phyloP scores from a whole-genome alignment of 257 asterid species.

The Salvia splendens region DNA sequence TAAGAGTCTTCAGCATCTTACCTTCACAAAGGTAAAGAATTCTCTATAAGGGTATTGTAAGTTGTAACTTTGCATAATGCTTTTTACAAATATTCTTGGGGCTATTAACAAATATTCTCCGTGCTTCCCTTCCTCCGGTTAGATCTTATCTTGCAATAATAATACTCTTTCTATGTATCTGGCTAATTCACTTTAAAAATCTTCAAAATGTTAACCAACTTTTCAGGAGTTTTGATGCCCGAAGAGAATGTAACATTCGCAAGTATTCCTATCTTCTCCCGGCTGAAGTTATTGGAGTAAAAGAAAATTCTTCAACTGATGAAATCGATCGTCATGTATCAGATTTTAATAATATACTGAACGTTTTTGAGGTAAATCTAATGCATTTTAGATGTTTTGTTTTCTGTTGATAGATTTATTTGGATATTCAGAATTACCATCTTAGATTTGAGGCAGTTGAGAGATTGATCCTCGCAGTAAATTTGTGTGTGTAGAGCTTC shows the following conservation, averaged over 20 bases:
- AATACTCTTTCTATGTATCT: neutral
- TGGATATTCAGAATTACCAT: conserved; percentile 6
- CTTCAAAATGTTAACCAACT: conserved; percentile 17
- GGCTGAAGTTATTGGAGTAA: conserved; percentile 78
- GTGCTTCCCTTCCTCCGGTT: neutral
- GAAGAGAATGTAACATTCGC: conserved; percentile 82
- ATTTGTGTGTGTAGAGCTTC: conserved; percentile 11
- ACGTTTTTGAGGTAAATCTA: conserved; percentile 66
- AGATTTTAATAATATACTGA: conserved; percentile 67
- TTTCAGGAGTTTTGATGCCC: conserved; percentile 86
- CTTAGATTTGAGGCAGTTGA: conserved; percentile 14
- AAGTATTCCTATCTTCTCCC: conserved; percentile 92
- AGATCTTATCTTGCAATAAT: conserved; percentile 17
- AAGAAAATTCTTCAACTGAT: conserved; percentile 46
- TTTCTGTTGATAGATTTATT: conserved; percentile 21
- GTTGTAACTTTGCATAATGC: neutral
- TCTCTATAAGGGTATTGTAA: neutral
- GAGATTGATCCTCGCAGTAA: neutral
- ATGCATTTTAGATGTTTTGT: conserved; percentile 21
- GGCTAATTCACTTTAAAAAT: neutral
- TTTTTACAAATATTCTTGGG: neutral
- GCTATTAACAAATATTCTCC: neutral
- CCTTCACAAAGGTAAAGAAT: conserved; percentile 78
- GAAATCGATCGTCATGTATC: conserved; percentile 70
- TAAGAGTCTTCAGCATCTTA: conserved; percentile 85